Conservation (phyloP, 2,329 filamentous ascomycete genomes). For the Emergomyces pasteurianus region DNA sequence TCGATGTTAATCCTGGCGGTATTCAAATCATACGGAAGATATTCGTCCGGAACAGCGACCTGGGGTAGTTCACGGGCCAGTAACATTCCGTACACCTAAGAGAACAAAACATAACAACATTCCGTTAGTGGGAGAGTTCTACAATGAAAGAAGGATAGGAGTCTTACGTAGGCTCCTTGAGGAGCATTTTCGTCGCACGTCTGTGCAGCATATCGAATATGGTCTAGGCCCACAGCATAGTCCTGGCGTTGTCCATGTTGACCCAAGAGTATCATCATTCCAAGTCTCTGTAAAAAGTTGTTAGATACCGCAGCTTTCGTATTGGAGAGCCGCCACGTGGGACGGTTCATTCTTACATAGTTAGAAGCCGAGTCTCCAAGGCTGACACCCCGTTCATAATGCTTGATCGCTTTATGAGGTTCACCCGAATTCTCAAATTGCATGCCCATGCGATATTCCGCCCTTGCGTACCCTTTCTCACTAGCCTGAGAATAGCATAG, state of each 20-base stretch:
- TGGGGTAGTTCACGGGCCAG: slow-evolving; percentile 84
- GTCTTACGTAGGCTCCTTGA: slow-evolving; percentile 68
- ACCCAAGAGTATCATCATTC: slow-evolving; percentile 94
- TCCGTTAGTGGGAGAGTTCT: not conserved
- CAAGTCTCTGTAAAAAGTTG: slow-evolving; percentile 53
- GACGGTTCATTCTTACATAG: slow-evolving; percentile 36
- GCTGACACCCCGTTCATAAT: slow-evolving; percentile 73
- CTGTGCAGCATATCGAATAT: slow-evolving; percentile 73
- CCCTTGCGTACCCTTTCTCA: slow-evolving; percentile 71
- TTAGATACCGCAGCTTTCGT: slow-evolving; percentile 4
- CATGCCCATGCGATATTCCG: slow-evolving; percentile 97
- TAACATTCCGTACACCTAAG: slow-evolving; percentile 76
- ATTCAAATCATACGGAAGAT: slow-evolving; percentile 59
- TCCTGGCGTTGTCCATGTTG: slow-evolving; percentile 86
- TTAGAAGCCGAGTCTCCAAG: slow-evolving; percentile 78
- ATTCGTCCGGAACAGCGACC: slow-evolving; percentile 62
- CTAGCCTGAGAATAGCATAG: slow-evolving; percentile 74
- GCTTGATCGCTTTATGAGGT: slow-evolving; percentile 75
- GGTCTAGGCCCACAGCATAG: slow-evolving; percentile 61
- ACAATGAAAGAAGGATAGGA: not conserved
- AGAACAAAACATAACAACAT: not conserved
- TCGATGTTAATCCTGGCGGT: slow-evolving; percentile 80
- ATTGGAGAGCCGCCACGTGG: not conserved
- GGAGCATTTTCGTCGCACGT: slow-evolving; percentile 92
- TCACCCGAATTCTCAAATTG: slow-evolving; percentile 94